These are phyloP conservation scores for Ambrosia hybrid DNA, from an alignment of 140 eudicot genomes.

Conservation along the genomic window DNA sequence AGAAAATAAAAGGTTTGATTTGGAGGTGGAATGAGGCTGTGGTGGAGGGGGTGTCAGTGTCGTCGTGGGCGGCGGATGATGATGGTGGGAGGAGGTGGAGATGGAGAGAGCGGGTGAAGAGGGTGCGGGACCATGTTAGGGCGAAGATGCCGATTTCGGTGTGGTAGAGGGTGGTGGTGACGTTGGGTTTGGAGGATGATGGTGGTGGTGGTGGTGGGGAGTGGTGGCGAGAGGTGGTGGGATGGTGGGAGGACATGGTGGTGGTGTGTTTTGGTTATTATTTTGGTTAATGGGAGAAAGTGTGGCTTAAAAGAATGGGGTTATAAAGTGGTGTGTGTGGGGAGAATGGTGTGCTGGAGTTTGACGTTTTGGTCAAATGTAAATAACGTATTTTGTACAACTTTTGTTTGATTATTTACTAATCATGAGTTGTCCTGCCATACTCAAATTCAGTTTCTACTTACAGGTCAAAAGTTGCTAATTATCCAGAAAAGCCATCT, in stretches of 20 bases:
- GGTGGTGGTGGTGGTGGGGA: conserved; percentile 33
- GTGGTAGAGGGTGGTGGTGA: conserved; percentile 71
- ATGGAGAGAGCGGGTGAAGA: conserved; percentile 56
- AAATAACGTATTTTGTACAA: neutral
- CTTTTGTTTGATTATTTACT: neutral
- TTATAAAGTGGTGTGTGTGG: conserved; percentile 27
- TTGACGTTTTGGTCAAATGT: conserved; percentile 32
- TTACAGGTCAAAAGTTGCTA: neutral
- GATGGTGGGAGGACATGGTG: conserved; percentile 33
- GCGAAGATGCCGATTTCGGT: conserved; percentile 68
- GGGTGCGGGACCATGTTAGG: conserved; percentile 68
- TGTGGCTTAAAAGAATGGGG: conserved; percentile 32
- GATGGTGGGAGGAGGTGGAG: conserved; percentile 51
- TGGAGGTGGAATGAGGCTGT: conserved; percentile 55
- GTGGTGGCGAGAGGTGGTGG: conserved; percentile 24
- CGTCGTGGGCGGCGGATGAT: conserved; percentile 24
- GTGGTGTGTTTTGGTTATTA: neutral
- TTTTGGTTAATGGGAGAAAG: conserved; percentile 25
- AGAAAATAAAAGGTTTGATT: conserved; percentile 60
- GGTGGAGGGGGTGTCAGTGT: conserved; percentile 14
- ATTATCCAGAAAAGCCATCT: neutral
- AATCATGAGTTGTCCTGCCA: neutral
- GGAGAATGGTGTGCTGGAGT: neutral
- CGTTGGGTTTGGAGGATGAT: conserved; percentile 44
- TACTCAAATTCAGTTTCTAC: too few species aligned